Conservation (phyloP, 2,329 filamentous ascomycete species). For the Exutisphaerella laricina region DNA sequence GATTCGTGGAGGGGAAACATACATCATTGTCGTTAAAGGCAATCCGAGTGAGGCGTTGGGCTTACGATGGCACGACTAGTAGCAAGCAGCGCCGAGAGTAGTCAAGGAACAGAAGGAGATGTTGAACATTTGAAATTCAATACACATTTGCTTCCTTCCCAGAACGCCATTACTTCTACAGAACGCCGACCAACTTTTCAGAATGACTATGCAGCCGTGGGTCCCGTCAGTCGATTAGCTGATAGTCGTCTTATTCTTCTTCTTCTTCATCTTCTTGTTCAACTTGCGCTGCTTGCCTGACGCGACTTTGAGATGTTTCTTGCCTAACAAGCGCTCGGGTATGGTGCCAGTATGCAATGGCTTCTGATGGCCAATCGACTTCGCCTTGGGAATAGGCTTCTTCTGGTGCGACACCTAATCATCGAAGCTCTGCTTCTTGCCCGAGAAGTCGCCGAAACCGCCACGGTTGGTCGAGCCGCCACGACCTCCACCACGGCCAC, state of each 20-base stretch:
- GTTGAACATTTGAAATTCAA: no score
- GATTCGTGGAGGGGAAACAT: no score
- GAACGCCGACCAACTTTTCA: neutral
- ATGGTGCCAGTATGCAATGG: neutral
- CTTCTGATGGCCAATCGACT: neutral
- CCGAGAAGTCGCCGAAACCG: slow-evolving; percentile 63
- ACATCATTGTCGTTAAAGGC: no score
- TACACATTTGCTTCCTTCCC: no score
- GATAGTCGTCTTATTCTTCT: neutral
- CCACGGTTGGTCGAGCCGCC: slow-evolving; percentile 43
- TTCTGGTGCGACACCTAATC: slow-evolving; percentile 1
- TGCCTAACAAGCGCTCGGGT: no score
- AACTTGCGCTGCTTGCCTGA: neutral
- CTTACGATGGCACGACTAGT: no score
- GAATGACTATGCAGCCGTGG: neutral
- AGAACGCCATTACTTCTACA: neutral
- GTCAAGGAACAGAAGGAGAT: no score
- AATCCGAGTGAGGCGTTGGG: no score
- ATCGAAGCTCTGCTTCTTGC: slow-evolving; percentile 70
- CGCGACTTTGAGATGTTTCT: neutral
- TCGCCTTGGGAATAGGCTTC: neutral
- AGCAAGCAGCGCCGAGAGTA: no score
- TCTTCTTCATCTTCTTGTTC: neutral
- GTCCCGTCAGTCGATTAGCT: neutral
- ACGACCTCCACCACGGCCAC: slow-evolving; percentile 48